phyloP scores from a whole-genome alignment of 2,329 filamentous ascomycete genomes.

The Aspergillus sp. region DNA sequence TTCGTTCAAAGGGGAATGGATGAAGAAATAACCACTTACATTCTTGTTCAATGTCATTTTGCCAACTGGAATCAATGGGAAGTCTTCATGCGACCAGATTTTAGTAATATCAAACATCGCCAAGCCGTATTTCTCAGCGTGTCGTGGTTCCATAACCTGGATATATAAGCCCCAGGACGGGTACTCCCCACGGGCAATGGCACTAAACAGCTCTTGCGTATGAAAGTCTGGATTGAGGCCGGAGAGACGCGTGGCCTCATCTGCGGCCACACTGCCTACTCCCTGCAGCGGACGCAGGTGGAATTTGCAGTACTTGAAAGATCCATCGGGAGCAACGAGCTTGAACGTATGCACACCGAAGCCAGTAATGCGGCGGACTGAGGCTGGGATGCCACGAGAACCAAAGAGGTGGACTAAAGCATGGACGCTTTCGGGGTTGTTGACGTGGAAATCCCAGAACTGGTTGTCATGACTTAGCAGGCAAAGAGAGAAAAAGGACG shows the following conservation, averaged over 20 bases:
- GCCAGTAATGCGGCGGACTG: slow-evolving; percentile 46
- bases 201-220: slow-evolving; percentile 40
- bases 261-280: slow-evolving; percentile 41
- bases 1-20: background rate
- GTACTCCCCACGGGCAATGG: slow-evolving; percentile 36
- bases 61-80: slow-evolving; percentile 43
- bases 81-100: slow-evolving; percentile 41
- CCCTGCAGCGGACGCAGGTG: slow-evolving; percentile 43
- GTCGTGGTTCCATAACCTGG: slow-evolving; percentile 40
- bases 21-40: slow-evolving; percentile 15
- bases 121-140: slow-evolving; percentile 44
- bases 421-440: slow-evolving; percentile 52
- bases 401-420: slow-evolving; percentile 55
- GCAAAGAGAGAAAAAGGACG: background rate
- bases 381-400: slow-evolving; percentile 46
- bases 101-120: slow-evolving; percentile 49
- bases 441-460: slow-evolving; percentile 55
- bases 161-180: slow-evolving; percentile 40
- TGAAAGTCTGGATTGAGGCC: slow-evolving; percentile 46
- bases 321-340: slow-evolving; percentile 33
- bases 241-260: slow-evolving; percentile 38
- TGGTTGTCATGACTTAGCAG: slow-evolving; percentile 9
- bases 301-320: slow-evolving; percentile 46
- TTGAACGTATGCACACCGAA: slow-evolving; percentile 44
- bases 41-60: slow-evolving; percentile 47